phyloP scores from a whole-genome alignment of 1,284 basidiomycete species.

The Waitea zeae region DNA sequence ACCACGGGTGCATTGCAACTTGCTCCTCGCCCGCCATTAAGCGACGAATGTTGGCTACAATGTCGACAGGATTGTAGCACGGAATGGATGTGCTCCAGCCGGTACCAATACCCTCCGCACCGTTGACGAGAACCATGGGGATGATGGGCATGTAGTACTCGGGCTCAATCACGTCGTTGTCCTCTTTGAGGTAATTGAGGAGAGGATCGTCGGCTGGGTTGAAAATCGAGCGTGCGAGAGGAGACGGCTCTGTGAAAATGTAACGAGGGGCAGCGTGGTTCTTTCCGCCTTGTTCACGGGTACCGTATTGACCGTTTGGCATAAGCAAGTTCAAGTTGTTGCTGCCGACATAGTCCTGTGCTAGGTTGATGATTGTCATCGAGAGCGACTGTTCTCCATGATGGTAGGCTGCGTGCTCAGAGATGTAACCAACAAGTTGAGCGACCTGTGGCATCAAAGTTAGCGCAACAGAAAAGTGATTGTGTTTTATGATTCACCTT shows the following conservation, averaged over 20 bases:
- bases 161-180: conserved; percentile 82
- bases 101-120: conserved; percentile 95
- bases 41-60: conserved; percentile 77
- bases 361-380: conserved; percentile 85
- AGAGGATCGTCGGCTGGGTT: conserved; percentile 77
- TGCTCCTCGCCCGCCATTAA: conserved; percentile 80
- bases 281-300: conserved; percentile 80
- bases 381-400: conserved; percentile 86
- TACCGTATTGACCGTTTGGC: conserved; percentile 96
- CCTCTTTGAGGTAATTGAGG: conserved; percentile 76
- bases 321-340: conserved; percentile 90
- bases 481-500: conserved; percentile 36
- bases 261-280: conserved; percentile 96
- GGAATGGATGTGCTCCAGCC: conserved; percentile 95
- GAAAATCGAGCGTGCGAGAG: conserved; percentile 70
- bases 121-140: conserved; percentile 86
- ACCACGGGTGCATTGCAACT: conserved; percentile 89
- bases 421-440: conserved; percentile 89
- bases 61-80: conserved; percentile 85
- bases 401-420: conserved; percentile 91
- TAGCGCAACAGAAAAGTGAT: background rate
- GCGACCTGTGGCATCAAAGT: conserved; percentile 68
- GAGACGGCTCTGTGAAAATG: conserved; percentile 77
- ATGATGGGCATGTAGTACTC: conserved; percentile 89
- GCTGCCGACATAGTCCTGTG: conserved; percentile 89